These are phyloP conservation scores for Cadophora gregata DNA, from an alignment of 2,329 filamentous ascomycete species.

Conservation along the genomic window DNA sequence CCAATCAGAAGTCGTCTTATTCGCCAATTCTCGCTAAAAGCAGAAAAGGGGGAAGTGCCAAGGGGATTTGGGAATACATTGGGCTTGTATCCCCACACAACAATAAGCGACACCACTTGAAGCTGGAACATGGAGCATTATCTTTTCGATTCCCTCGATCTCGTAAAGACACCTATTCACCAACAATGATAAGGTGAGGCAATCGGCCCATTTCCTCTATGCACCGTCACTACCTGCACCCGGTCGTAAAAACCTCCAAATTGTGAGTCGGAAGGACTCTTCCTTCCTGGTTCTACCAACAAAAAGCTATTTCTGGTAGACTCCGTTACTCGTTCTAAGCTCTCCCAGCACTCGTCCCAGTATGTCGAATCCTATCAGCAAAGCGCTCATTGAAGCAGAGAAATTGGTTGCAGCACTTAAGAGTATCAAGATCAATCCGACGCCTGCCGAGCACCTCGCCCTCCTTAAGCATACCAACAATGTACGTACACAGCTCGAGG, in stretches of 20 bases:
- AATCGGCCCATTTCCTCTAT: background rate
- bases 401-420: conserved; percentile 11
- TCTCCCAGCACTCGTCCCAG: background rate
- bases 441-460: conserved; percentile 8
- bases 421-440: conserved; percentile 6
- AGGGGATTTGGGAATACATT: background rate
- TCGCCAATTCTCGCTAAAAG: background rate
- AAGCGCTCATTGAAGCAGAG: background rate
- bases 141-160: background rate
- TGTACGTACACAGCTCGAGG: conserved; percentile 7
- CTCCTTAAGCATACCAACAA: conserved; percentile 12
- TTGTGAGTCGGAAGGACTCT: background rate
- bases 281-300: background rate
- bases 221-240: background rate
- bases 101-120: background rate
- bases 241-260: background rate
- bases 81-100: background rate
- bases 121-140: background rate
- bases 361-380: background rate
- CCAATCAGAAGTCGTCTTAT: background rate
- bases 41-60: background rate
- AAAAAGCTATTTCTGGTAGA: background rate
- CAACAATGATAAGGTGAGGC: background rate
- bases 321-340: background rate
- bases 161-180: background rate